These are phyloP conservation scores for Sphagnum contortum DNA, from an alignment of 225 moss, liverwort and hornwort species.

Conservation along the genomic window DNA sequence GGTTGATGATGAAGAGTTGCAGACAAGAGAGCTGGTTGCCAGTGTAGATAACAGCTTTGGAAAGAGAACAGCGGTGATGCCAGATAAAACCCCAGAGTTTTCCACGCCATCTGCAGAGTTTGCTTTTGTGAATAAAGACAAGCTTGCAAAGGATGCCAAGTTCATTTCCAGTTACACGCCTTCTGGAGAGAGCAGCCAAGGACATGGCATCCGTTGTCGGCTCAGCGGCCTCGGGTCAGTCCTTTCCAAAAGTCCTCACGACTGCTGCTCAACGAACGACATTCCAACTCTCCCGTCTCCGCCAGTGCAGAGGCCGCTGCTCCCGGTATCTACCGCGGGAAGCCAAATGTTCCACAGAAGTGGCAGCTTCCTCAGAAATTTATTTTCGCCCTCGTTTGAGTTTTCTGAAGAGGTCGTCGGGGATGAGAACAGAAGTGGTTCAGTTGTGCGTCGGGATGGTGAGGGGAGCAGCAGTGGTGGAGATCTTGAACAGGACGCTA, in stretches of 20 bases:
- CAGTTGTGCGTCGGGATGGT: conserved; percentile 9
- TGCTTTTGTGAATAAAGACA: conserved; percentile 7
- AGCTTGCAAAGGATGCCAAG: no score
- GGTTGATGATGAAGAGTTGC: not conserved
- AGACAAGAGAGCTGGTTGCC: not conserved
- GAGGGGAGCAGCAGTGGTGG: conserved; percentile 9
- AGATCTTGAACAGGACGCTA: conserved; percentile 4
- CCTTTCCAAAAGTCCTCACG: conserved; percentile 13
- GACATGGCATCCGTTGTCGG: conserved; percentile 24
- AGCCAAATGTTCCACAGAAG: conserved; percentile 14
- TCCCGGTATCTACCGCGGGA: conserved; percentile 5
- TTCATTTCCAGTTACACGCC: no score
- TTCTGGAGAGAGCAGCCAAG: conserved; percentile 13
- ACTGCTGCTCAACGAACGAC: conserved; percentile 20
- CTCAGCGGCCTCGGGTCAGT: conserved; percentile 16
- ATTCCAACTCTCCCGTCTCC: conserved; percentile 15
- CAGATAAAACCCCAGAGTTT: conserved; percentile 3
- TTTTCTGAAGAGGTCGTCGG: conserved; percentile 11
- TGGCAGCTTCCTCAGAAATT: conserved; percentile 25
- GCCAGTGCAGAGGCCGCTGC: no score
- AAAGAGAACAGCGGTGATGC: not conserved
- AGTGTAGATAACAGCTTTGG: not conserved
- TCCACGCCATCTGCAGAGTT: conserved; percentile 2
- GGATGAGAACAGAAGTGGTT: conserved; percentile 5
- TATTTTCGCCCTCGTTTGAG: conserved; percentile 24